Evolutionary conservation across 495 filamentous ascomycete species (phyloP), one percentile per base, ranked within the genome.

Genomic region (Podospora pseudopauciseta): DNA sequence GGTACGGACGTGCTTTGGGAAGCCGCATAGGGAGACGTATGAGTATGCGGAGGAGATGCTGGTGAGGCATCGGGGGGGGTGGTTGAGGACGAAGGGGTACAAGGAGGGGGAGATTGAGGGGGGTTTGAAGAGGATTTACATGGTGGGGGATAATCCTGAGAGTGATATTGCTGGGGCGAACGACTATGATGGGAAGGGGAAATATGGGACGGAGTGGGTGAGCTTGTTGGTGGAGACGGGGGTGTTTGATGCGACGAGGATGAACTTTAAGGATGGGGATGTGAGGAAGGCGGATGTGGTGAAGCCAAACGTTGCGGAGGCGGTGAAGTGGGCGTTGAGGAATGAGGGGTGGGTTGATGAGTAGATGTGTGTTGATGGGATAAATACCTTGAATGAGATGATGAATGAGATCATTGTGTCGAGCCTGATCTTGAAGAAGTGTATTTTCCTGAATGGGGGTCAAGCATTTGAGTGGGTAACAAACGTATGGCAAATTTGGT

Each of bases 131-230:
- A 85, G 82, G 16, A 91, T 99, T 5, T 98, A 96, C 73, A 97
- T 98, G 94, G 85, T 99, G n/a, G 95, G 95, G 0, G 95, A 99
- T 72, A 99, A 98, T 71, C 94, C 95, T 0, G 92, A 92, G 74
- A 91, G 88, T 32, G 95, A 99, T 78, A 96, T 99, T 67, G 80
- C 84, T 15, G 95, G 96, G n/a, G 94, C 91, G 27, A 98, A 97
- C 72, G 82, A 82, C 34, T 95, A 90, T 76, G 13, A 49, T 49
- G 72, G 74, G 15, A 92, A 90, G 68, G 77, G 81, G 9, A 58
- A 11, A 19, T 70, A 79, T 56, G 89, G 89, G 6, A 93, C 88
- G 26, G 78, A 86, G 72, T 99, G 95, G 95, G 75, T 83, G 20
- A 91, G 89, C 49, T 83, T 97, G 16, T 80, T 99, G 65, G 93